Conservation (phyloP, 108 stramenopile genomes). For the Skeletonema costatum region DNA sequence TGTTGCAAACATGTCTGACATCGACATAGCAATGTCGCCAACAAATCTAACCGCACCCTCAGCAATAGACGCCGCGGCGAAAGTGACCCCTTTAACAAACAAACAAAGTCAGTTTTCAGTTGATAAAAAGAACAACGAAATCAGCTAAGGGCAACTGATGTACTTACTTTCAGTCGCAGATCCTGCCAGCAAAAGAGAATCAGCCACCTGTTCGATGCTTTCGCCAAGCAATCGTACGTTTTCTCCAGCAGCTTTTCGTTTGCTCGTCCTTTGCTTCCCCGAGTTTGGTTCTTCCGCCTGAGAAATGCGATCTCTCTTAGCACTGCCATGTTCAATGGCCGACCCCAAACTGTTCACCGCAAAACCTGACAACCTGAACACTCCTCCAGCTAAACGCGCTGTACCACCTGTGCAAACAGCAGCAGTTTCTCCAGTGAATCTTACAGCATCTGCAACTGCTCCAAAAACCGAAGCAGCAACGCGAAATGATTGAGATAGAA, state of each 20-base stretch:
- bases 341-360: constrained; percentile 40
- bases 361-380: constrained; percentile 34
- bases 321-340: constrained; percentile 20
- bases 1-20: constrained; percentile 33
- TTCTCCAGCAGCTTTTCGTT: constrained; percentile 27
- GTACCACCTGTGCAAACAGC: constrained; percentile 47
- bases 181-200: constrained; percentile 47
- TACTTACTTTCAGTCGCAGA: constrained; percentile 43
- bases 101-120: neutral
- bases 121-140: neutral
- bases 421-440: constrained; percentile 50
- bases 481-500: constrained; percentile 49
- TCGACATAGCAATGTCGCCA: constrained; percentile 36
- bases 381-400: constrained; percentile 46
- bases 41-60: constrained; percentile 48
- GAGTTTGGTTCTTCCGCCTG: neutral
- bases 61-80: constrained; percentile 43
- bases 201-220: constrained; percentile 47
- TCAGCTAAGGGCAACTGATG: neutral
- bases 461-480: constrained; percentile 47
- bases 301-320: neutral
- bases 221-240: constrained; percentile 49
- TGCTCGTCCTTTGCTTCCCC: constrained; percentile 6
- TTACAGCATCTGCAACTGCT: constrained; percentile 41
- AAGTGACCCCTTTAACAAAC: constrained; percentile 16